A percentile compares a stretch with the other conserved stretches of the same genome.
These are phyloP conservation scores for Pleurotus sapidus DNA, from an alignment of 768 basidiomycete species.

Conservation along the genomic window DNA sequence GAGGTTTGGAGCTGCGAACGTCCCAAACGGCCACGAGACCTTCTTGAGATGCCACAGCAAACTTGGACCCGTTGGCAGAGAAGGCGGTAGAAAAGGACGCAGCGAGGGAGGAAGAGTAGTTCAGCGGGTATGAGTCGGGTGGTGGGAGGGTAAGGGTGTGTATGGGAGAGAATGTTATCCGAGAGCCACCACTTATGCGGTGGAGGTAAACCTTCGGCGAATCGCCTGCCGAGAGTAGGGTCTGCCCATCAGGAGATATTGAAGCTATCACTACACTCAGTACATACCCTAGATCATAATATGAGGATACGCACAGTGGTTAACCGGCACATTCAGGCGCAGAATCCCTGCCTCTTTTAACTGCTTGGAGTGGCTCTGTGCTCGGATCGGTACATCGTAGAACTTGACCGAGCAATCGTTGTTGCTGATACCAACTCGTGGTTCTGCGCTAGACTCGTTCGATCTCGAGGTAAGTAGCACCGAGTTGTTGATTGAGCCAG, in stretches of 20 bases:
- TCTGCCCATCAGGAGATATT: slow-evolving; percentile 85
- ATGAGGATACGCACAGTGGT: slow-evolving; percentile 61
- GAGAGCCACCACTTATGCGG: slow-evolving; percentile 63
- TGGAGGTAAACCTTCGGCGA: slow-evolving; percentile 85
- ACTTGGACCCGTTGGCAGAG: slow-evolving; percentile 71
- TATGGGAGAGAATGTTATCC: slow-evolving; percentile 62
- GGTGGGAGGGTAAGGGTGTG: slow-evolving; percentile 65
- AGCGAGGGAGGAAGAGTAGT: slow-evolving; percentile 43
- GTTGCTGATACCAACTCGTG: slow-evolving; percentile 79
- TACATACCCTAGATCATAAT: slow-evolving; percentile 4
- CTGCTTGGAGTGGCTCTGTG: slow-evolving; percentile 34
- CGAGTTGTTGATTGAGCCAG: slow-evolving; percentile 81
- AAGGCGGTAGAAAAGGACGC: slow-evolving; percentile 84
- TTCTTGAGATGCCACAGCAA: slow-evolving; percentile 82
- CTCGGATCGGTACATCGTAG: slow-evolving; percentile 67
- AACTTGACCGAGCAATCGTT: slow-evolving; percentile 83
- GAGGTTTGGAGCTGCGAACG: slow-evolving; percentile 67
- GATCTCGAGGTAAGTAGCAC: slow-evolving; percentile 66
- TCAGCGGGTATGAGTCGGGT: slow-evolving; percentile 37
- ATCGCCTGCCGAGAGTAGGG: slow-evolving; percentile 88
- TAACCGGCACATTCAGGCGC: slow-evolving; percentile 67
- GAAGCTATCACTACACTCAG: slow-evolving; percentile 53
- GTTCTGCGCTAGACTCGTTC: slow-evolving; percentile 65
- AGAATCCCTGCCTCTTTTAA: slow-evolving; percentile 52
- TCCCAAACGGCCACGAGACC: slow-evolving; percentile 83